Conservation (phyloP, 2,329 filamentous ascomycete genomes). For the Sarocladium kiliense region DNA sequence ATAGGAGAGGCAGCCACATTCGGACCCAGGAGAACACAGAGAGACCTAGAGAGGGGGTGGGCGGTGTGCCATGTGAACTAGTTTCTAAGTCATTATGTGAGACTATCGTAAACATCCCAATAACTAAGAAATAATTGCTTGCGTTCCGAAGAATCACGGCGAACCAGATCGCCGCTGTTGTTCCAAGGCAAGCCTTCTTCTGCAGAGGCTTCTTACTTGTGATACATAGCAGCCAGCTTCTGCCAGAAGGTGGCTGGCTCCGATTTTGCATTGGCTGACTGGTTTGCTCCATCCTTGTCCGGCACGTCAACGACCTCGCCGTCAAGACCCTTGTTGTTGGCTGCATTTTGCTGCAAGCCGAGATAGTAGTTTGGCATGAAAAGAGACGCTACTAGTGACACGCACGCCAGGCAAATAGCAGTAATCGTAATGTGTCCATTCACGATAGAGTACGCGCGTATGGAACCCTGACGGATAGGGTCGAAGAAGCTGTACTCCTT, state of each 20-base stretch:
- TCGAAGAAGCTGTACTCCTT: conserved; percentile 25
- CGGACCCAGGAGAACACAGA: too few relatives aligned
- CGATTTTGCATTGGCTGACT: neutral
- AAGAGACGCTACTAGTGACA: conserved; percentile 29
- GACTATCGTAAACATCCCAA: too few relatives aligned
- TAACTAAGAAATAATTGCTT: too few relatives aligned
- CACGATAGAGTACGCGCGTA: conserved; percentile 28
- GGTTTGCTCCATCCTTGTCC: neutral
- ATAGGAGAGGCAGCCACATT: too few relatives aligned
- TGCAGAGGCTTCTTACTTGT: neutral
- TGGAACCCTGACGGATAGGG: conserved; percentile 29
- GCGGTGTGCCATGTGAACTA: too few relatives aligned
- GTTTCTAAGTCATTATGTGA: too few relatives aligned
- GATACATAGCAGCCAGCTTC: neutral
- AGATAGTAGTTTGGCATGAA: conserved; percentile 37
- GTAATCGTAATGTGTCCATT: conserved; percentile 30
- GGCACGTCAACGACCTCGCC: conserved; percentile 22
- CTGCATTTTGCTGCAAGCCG: conserved; percentile 28
- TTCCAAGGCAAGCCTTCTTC: too few relatives aligned
- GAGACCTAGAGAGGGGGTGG: too few relatives aligned
- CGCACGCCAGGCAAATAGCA: conserved; percentile 22
- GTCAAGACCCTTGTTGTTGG: conserved; percentile 26
- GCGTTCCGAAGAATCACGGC: too few relatives aligned
- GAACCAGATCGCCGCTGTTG: too few relatives aligned
- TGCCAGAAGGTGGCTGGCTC: neutral